phyloP scores from a whole-genome alignment of 2,329 filamentous ascomycete species.

The Microdochium trichocladiopsis region DNA sequence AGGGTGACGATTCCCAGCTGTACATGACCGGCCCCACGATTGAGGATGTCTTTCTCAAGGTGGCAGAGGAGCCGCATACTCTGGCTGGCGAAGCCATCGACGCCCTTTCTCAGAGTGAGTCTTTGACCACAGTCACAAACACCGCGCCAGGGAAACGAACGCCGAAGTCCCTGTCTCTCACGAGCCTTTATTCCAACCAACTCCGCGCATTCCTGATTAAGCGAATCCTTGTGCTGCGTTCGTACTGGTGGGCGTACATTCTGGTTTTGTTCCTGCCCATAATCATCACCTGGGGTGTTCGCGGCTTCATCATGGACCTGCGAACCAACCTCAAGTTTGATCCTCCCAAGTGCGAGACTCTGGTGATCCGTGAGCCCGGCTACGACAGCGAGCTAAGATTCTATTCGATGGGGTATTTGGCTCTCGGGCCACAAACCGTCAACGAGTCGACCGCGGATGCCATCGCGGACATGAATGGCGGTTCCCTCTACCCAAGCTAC shows the following conservation, averaged over 20 bases:
- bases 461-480: conserved; percentile 1
- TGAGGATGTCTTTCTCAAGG: conserved; percentile 60
- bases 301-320: conserved; percentile 6
- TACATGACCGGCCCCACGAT: conserved; percentile 59
- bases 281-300: conserved; percentile 10
- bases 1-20: conserved; percentile 47
- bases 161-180: neutral
- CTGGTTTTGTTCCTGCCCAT: conserved; percentile 16
- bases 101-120: conserved; percentile 3
- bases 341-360: conserved; percentile 8
- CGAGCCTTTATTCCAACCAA: conserved; percentile 6
- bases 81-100: conserved; percentile 9
- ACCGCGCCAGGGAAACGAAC: conserved; percentile 2
- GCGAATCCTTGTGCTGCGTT: conserved; percentile 13
- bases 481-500: neutral
- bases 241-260: conserved; percentile 17
- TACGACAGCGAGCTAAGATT: conserved; percentile 2
- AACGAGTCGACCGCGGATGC: conserved; percentile 6
- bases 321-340: conserved; percentile 3
- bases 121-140: conserved; percentile 3
- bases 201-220: conserved; percentile 16
- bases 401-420: neutral
- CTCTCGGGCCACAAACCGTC: conserved; percentile 7
- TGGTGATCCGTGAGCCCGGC: conserved; percentile 3
- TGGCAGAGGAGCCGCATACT: conserved; percentile 44